phyloP scores from a whole-genome alignment of 805 yeast genomes.

The Ogataea nakhonphanomensis region DNA sequence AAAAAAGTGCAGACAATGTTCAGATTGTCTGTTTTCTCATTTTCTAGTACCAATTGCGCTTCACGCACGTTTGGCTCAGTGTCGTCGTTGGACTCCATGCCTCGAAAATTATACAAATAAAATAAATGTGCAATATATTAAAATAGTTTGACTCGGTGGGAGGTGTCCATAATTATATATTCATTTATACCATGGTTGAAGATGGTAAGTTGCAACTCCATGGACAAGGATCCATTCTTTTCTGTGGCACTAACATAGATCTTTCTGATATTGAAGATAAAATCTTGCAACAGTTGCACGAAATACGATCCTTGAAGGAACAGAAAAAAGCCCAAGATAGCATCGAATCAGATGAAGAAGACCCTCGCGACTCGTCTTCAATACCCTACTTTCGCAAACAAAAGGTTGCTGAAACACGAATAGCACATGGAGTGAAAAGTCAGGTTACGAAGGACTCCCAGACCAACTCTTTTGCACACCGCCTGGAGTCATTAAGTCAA shows the following conservation, averaged over 20 bases:
- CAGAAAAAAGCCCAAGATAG: slow-evolving; percentile 14
- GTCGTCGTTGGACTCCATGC: slow-evolving; percentile 5
- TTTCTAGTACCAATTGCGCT: neutral
- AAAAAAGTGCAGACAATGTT: slow-evolving; percentile 34
- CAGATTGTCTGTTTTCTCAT: neutral
- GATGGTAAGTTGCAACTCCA: slow-evolving; percentile 8
- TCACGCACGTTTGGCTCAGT: neutral
- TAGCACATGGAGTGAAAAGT: neutral
- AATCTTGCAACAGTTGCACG: slow-evolving; percentile 21
- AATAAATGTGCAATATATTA: neutral
- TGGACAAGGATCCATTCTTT: too few species aligned
- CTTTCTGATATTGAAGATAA: slow-evolving; percentile 27
- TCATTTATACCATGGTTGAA: slow-evolving; percentile 2
- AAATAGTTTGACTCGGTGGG: slow-evolving; percentile 9
- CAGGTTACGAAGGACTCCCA: neutral
- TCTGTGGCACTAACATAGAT: slow-evolving; percentile 13
- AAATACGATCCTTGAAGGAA: slow-evolving; percentile 20
- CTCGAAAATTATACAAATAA: neutral
- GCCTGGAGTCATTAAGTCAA: slow-evolving; percentile 10
- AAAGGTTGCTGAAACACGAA: slow-evolving; percentile 10
- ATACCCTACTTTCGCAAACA: slow-evolving; percentile 17
- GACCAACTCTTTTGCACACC: slow-evolving; percentile 10
- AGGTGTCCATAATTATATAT: slow-evolving; percentile 1
- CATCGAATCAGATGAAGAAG: slow-evolving; percentile 30
- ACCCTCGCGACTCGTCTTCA: slow-evolving; percentile 22